A percentile compares a stretch with the other conserved stretches of the same genome.
phyloP scores from a whole-genome alignment of 2,329 filamentous ascomycete genomes.

The Neofusicoccum umdonicola region DNA sequence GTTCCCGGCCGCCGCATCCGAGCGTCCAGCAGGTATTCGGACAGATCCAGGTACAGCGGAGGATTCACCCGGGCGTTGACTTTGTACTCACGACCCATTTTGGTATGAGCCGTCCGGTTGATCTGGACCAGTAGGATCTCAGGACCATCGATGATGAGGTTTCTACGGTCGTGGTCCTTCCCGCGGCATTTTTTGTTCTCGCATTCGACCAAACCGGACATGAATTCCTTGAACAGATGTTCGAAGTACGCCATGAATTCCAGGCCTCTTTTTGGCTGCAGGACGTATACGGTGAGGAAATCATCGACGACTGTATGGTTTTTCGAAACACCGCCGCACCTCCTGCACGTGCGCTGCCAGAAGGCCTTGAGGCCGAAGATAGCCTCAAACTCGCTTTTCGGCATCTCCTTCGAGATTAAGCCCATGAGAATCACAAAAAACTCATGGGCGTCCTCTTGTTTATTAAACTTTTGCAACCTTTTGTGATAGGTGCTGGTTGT shows the following conservation, averaged over 20 bases:
- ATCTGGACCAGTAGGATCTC: conserved; percentile 22
- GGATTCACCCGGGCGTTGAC: background rate
- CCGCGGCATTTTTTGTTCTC: conserved; percentile 16
- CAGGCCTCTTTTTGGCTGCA: background rate
- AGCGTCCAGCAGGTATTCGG: background rate
- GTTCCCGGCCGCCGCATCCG: background rate
- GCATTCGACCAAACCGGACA: background rate
- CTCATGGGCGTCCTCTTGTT: background rate
- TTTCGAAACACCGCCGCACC: background rate
- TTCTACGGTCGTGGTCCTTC: background rate
- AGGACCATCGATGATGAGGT: conserved; percentile 17
- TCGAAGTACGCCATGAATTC: conserved; percentile 19
- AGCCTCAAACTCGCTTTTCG: background rate
- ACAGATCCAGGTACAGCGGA: conserved; percentile 2
- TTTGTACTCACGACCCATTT: background rate
- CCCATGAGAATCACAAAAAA: background rate
- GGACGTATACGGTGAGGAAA: background rate
- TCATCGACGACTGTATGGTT: background rate
- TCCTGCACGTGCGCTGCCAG: conserved; percentile 4
- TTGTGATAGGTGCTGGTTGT: too few relatives aligned
- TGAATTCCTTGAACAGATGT: conserved; percentile 13
- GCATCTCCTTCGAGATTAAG: background rate
- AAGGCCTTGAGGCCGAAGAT: conserved; percentile 17
- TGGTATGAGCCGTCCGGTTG: background rate
- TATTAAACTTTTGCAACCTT: background rate